Base-by-base conservation (phyloP, 108 stramenopile genomes). In the Cyclostephanos tholiformis region DNA sequence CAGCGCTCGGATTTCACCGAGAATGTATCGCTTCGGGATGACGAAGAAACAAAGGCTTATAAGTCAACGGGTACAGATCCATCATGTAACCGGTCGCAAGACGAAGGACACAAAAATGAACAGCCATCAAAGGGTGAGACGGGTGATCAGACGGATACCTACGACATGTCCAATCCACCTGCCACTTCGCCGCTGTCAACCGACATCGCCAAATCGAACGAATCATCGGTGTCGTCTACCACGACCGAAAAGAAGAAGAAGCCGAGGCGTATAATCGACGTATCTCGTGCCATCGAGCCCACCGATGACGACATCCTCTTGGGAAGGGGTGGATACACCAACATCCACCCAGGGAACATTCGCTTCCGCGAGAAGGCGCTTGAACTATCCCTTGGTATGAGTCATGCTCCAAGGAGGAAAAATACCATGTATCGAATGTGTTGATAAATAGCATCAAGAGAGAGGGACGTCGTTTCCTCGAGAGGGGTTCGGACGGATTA, bases 241-340 rank as follows among this genome's bases (percentile, higher is more conserved):
- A 32, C 32, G 32, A 32, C 32, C 32, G 32, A 32, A 32, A 32
- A 4, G 32, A 32, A 32, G 32, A 32, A 32, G 41, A 23, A 48
- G 11, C 23, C 48, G 7, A 63, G 72, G 53, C 51, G 79, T 14
- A n/a, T 48, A 8, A 70, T 82, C 38, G 74, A 75, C 44, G 57
- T 53, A 25, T 35, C 59, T 10, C 43, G 36, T 13, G 48, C 49
- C 32, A 60, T 65, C 59, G 59, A 60, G 48, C 72, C 79, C 27
- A 76, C 79, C 14, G 86, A 90, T 4, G 58, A 88, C 62, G 89
- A 92, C 76, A 87, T 92, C 66, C 83, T 92, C 0, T 90, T 84
- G 62, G 91, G 91, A 4, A 65, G 89, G 25, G 91, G 91, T 5
- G 91, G 89, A 26, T 82, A 71, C 23, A 92, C 89, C 12, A 92